phyloP scores from a whole-genome alignment of 768 basidiomycete species.

The Termitomyces sp. region DNA sequence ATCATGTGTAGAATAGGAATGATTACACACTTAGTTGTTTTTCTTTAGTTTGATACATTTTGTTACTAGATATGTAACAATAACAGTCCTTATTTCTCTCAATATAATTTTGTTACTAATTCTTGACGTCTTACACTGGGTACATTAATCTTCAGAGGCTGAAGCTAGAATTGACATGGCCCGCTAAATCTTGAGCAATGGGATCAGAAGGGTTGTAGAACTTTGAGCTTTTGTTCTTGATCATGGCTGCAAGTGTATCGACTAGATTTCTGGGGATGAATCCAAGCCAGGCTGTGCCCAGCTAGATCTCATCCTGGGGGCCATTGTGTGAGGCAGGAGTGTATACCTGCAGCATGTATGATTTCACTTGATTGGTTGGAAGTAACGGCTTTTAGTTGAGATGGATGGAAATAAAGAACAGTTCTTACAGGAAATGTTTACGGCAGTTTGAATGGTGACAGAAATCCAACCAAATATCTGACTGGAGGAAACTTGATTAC shows the following conservation, averaged over 20 bases:
- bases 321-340: slow-evolving; percentile 52
- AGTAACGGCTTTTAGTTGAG: neutral
- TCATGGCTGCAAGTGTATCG: slow-evolving; percentile 53
- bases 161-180: slow-evolving; percentile 66
- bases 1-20: too few relatives aligned
- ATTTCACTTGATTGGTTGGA: slow-evolving; percentile 30
- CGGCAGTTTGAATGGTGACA: slow-evolving; percentile 24
- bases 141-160: too few relatives aligned
- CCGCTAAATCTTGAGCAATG: slow-evolving; percentile 53
- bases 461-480: slow-evolving; percentile 80
- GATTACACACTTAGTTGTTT: too few relatives aligned
- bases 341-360: slow-evolving; percentile 62
- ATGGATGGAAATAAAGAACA: slow-evolving; percentile 1
- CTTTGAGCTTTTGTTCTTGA: slow-evolving; percentile 51
- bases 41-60: too few relatives aligned
- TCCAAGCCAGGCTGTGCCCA: slow-evolving; percentile 68
- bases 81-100: too few relatives aligned
- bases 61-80: too few relatives aligned
- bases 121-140: too few relatives aligned
- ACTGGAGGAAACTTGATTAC: slow-evolving; percentile 47
- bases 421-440: slow-evolving; percentile 25
- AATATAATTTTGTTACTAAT: too few relatives aligned
- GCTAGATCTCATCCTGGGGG: slow-evolving; percentile 35
- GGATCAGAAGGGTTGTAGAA: slow-evolving; percentile 53
- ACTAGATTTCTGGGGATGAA: slow-evolving; percentile 59